These are phyloP conservation scores for Teunomyces atbi DNA, from an alignment of 805 yeast genomes.

Conservation along the genomic window DNA sequence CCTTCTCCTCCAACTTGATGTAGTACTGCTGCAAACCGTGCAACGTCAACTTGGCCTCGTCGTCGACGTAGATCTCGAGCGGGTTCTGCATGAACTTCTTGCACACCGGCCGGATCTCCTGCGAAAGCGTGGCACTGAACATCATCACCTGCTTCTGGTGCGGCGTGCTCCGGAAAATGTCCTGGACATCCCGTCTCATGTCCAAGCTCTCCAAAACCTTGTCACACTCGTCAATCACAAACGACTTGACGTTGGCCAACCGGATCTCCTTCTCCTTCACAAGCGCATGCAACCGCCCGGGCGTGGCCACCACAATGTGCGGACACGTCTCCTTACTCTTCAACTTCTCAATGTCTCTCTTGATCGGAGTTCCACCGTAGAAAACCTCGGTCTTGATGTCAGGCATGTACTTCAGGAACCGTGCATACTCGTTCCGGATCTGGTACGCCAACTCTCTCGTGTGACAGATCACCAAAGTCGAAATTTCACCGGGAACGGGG, in stretches of 20 bases:
- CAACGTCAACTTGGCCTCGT: conserved; percentile 93
- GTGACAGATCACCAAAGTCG: conserved; percentile 93
- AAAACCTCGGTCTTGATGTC: conserved; percentile 95
- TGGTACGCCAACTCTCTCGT: conserved; percentile 99
- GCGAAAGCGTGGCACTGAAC: conserved; percentile 95
- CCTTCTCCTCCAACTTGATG: conserved; percentile 82
- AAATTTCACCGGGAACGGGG: conserved; percentile 95
- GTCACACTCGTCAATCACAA: conserved; percentile 98
- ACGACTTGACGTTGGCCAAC: conserved; percentile 85
- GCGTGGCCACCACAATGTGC: conserved; percentile 95
- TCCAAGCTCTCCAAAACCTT: conserved; percentile 87
- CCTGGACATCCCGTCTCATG: conserved; percentile 99
- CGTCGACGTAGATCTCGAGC: conserved; percentile 94
- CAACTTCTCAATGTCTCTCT: conserved; percentile 81
- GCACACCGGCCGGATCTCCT: conserved; percentile 93
- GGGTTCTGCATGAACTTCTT: conserved; percentile 98
- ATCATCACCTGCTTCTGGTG: conserved; percentile 99
- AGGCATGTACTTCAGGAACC: conserved; percentile 98
- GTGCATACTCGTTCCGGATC: conserved; percentile 93
- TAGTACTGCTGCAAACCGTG: conserved; percentile 98
- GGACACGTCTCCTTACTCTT: conserved; percentile 93
- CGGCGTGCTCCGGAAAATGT: conserved; percentile 95
- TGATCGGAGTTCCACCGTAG: conserved; percentile 91
- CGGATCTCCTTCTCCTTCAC: conserved; percentile 89
- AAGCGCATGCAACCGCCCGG: conserved; percentile 94